Base-by-base conservation (phyloP, 306 rosid species). In the Glycine latifolia region DNA sequence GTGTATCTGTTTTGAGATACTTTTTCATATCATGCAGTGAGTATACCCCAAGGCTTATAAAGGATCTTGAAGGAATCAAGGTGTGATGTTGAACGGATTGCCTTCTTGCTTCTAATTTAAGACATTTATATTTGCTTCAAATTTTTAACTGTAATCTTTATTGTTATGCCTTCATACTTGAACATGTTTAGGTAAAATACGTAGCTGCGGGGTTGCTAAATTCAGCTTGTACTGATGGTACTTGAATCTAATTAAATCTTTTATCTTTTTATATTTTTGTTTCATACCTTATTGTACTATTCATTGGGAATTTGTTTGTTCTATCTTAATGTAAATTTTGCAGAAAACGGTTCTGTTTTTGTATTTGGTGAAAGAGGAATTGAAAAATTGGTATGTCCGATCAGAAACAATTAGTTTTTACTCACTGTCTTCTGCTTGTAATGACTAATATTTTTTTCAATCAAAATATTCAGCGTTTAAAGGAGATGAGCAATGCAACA, bases 151-250 rank as follows among this genome's bases (percentile, higher is more conserved):
- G 7, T 67, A 54, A 39, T 31, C 68, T 70, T 16, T 60, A 48
- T 60, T 59, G 47, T 73, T 83, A 73, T 73, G 73, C 26, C 53
- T 58, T 41, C 65, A 58, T 71, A 77, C 10, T 80, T 81, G 72
- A 50, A 43, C 56, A 37, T 85, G 65, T 73, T 49, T 77, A 95
- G 99, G 94, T 93, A 54, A 91, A 86, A 85, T 71, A 73, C 37
- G 89, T 88, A 71, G 92, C 97, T 74, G 97, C 99, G 72, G 99
- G 97, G 67, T 79, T 95, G 91, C 94, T 89, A 67, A 97, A 80
- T 76, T 92, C 99, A 0, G 97, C 97, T 47, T 93, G 97, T 50
- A 85, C 85, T 26, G 99, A 95, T 84, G 97, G 99, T 95, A 90
- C 80, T 72, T 78, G 82, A 68, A 71, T 76, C 67, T 73, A 10